Percentiles rank a stretch among this genome's conserved stretches.
Conservation (phyloP, 2,329 filamentous ascomycete species). For the Xenoacremonium recifei region DNA sequence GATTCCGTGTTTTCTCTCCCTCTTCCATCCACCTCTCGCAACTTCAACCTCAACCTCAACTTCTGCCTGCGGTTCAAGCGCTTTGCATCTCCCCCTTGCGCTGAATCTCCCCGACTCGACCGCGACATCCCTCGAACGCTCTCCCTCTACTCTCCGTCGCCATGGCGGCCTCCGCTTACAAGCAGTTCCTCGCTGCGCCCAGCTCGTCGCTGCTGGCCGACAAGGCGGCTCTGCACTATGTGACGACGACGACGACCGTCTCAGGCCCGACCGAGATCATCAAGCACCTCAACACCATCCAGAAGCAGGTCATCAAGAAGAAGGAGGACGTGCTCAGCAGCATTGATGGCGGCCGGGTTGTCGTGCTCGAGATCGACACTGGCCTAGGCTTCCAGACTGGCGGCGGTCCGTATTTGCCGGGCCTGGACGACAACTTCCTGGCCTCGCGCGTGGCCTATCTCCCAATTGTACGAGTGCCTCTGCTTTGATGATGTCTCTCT, state of each 20-base stretch:
- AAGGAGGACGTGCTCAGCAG: constrained; percentile 72
- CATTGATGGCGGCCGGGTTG: constrained; percentile 67
- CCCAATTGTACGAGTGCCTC: constrained; percentile 80
- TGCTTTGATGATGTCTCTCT: neutral
- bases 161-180: constrained; percentile 57
- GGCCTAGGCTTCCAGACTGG: constrained; percentile 76
- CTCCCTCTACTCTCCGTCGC: constrained; percentile 17
- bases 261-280: constrained; percentile 72
- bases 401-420: constrained; percentile 84
- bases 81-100: constrained; percentile 4
- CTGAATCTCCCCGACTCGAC: constrained; percentile 13
- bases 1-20: constrained; percentile 20
- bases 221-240: constrained; percentile 76
- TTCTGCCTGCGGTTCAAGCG: neutral
- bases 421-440: constrained; percentile 91
- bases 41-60: neutral
- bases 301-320: constrained; percentile 78
- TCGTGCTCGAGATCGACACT: constrained; percentile 84
- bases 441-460: constrained; percentile 77
- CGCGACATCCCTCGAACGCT: constrained; percentile 2
- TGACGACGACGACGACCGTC: constrained; percentile 80
- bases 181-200: constrained; percentile 69
- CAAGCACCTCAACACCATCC: constrained; percentile 73
- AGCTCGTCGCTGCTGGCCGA: constrained; percentile 61
- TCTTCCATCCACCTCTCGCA: constrained; percentile 5